Base-by-base conservation (phyloP, 129 eudicot species). In the Ambrosia artemisiifolia region DNA sequence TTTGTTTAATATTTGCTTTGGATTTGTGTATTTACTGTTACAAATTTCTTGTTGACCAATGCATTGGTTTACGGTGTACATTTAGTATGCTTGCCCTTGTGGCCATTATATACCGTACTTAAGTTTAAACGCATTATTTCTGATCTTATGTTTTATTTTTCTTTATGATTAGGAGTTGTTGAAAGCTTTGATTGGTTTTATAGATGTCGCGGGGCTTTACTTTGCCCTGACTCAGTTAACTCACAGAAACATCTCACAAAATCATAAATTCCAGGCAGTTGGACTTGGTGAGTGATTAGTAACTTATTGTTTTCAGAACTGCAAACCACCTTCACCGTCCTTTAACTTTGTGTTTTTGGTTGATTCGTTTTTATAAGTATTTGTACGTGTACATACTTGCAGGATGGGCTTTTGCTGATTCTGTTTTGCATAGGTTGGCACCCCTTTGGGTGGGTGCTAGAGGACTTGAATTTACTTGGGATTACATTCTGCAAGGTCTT, bases 381-480 rank as follows among this genome's bases (percentile, higher is more conserved):
- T 57, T 12, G 5, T 72, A 66, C 55, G 1, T 28, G 57, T 77
- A 20, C 79, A 19, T 63, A 35, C 79, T 28, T 63, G 74, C 89
- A 94, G 99, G 99, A 20, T 94, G 99, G 99, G 97, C 99, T 59
- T 94, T 94, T 83, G 99, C 99, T 64, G 97, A 94, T 80, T 79
- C 99, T 74, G 88, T 94, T 79, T 83, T 94, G 75, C 99, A 94
- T 71, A 85, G 99, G 67, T 75, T 94, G 79, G 96, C 91, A 65
- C 99, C 99, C 34, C 95, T 94, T 72, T 94, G 99, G 99, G 93
- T 94, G n/a, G 99, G 99, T 81, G 99, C 99, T 28, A 88, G 97
- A 80, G 99, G 99, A 59, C 75, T 94, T 71, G 99, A 94, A 74
- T 94, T 94, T 63, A 94, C 99, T 19, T 94, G 99, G 99, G 99